Evolutionary conservation across 768 basidiomycete genomes (phyloP).

Genomic region (Tylopilus intermedius): DNA sequence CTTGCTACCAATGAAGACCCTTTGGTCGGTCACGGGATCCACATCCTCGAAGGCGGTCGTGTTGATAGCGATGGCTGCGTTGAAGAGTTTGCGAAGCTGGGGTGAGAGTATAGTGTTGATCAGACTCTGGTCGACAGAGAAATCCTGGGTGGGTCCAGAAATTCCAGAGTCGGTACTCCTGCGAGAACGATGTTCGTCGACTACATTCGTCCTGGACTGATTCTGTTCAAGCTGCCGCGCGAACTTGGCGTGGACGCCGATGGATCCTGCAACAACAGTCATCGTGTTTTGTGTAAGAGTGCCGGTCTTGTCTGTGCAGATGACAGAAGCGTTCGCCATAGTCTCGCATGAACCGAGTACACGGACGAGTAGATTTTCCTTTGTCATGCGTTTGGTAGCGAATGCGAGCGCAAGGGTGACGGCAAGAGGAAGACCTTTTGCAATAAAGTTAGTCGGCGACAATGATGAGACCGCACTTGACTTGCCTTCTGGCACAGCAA

Average conservation of each 20-base stretch:
- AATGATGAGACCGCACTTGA: neutral
- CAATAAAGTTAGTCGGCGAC: neutral
- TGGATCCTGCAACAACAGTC: slow-evolving; percentile 93
- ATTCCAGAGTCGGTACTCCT: slow-evolving; percentile 28
- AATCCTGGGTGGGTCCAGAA: slow-evolving; percentile 58
- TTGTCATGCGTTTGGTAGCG: slow-evolving; percentile 97
- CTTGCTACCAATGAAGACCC: slow-evolving; percentile 83
- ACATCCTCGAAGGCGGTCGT: slow-evolving; percentile 91
- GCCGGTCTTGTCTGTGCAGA: slow-evolving; percentile 95
- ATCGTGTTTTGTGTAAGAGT: slow-evolving; percentile 94
- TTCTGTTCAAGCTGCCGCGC: slow-evolving; percentile 75
- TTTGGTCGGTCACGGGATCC: slow-evolving; percentile 54
- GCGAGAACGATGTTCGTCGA: slow-evolving; percentile 40
- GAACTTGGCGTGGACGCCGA: slow-evolving; percentile 94
- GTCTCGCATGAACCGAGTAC: slow-evolving; percentile 97
- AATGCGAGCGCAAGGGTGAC: slow-evolving; percentile 96
- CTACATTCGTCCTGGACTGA: slow-evolving; percentile 63
- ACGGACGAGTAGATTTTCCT: slow-evolving; percentile 90
- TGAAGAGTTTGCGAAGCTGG: slow-evolving; percentile 62
- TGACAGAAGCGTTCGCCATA: slow-evolving; percentile 95
- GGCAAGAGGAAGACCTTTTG: slow-evolving; percentile 81
- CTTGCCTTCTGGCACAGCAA: slow-evolving; percentile 80
- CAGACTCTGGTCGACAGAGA: slow-evolving; percentile 76
- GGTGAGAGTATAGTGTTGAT: slow-evolving; percentile 62
- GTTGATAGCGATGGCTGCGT: slow-evolving; percentile 84